These are phyloP conservation scores for Cryptococcus hybrid DNA, from an alignment of 1,284 basidiomycete genomes.

Conservation along the genomic window DNA sequence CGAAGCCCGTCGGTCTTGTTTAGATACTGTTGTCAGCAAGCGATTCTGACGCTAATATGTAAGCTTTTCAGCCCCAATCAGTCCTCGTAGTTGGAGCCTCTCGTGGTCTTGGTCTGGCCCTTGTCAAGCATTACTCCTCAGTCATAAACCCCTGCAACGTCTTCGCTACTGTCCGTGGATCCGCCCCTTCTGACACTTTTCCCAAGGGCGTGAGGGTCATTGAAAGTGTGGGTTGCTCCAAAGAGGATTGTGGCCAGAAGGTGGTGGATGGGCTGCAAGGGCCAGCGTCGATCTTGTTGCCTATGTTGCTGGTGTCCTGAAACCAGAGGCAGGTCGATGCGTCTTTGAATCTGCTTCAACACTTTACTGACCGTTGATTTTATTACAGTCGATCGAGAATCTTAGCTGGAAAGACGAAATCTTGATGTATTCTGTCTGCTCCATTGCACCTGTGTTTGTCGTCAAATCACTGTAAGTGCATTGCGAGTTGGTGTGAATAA, in stretches of 20 bases:
- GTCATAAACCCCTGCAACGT: conserved; percentile 27
- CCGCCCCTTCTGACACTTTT: conserved; percentile 19
- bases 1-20: background rate
- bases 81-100: conserved; percentile 51
- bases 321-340: conserved; percentile 45
- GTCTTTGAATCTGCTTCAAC: background rate
- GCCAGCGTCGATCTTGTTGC: conserved; percentile 49
- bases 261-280: conserved; percentile 44
- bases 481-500: too few relatives aligned
- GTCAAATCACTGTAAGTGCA: conserved; percentile 21
- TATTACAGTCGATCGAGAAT: conserved; percentile 47
- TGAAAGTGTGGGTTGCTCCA: conserved; percentile 47
- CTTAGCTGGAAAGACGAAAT: conserved; percentile 51
- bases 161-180: conserved; percentile 51
- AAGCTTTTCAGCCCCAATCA: conserved; percentile 12
- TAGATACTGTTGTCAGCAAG: background rate
- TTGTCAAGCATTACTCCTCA: conserved; percentile 39
- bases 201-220: conserved; percentile 48
- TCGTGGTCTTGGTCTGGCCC: conserved; percentile 53
- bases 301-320: conserved; percentile 52
- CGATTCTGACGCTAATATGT: too few relatives aligned
- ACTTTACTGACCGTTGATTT: background rate
- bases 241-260: conserved; percentile 46
- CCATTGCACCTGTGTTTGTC: conserved; percentile 50
- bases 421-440: conserved; percentile 54